Percentiles rank a stretch among this genome's conserved stretches.
These are phyloP conservation scores for Wickerhamiella nectarea DNA, from an alignment of 805 yeast species.

Conservation along the genomic window DNA sequence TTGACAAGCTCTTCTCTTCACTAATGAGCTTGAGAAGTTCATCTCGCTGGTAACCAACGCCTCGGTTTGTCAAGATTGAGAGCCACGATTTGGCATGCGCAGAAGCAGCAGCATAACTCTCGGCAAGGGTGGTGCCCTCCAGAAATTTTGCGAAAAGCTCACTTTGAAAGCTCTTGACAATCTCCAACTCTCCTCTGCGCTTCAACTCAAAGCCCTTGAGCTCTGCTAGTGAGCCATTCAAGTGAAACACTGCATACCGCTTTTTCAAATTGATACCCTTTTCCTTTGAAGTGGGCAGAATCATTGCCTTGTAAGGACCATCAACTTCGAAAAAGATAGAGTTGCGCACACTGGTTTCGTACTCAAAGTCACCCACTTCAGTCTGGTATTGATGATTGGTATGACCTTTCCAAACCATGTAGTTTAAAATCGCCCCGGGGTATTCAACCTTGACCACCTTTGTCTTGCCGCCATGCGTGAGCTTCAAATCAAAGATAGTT, in stretches of 20 bases:
- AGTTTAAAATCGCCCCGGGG: constrained; percentile 93
- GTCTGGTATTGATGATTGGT: constrained; percentile 94
- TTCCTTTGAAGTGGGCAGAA: constrained; percentile 90
- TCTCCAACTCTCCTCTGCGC: constrained; percentile 88
- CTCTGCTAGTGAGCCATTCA: constrained; percentile 88
- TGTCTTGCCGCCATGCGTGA: constrained; percentile 31
- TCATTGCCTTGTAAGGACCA: constrained; percentile 97
- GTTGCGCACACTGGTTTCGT: constrained; percentile 73
- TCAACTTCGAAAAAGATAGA: constrained; percentile 96
- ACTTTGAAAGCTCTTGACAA: constrained; percentile 88
- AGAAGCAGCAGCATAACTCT: constrained; percentile 82
- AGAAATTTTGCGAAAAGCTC: constrained; percentile 85
- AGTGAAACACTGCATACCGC: constrained; percentile 92
- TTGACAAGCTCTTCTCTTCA: constrained; percentile 92
- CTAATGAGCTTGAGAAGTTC: constrained; percentile 90
- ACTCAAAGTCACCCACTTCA: constrained; percentile 56
- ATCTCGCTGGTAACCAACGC: constrained; percentile 40
- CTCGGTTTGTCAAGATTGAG: constrained; percentile 80
- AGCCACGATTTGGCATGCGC: constrained; percentile 90
- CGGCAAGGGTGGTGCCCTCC: constrained; percentile 66
- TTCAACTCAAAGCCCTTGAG: constrained; percentile 93
- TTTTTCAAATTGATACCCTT: constrained; percentile 95
- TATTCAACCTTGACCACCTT: constrained; percentile 66
- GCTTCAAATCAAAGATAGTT: constrained; percentile 35
- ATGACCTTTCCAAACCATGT: constrained; percentile 76